Evolutionary conservation across 1,284 basidiomycete genomes (phyloP).

Genomic region (Amylostereum areolatum): DNA sequence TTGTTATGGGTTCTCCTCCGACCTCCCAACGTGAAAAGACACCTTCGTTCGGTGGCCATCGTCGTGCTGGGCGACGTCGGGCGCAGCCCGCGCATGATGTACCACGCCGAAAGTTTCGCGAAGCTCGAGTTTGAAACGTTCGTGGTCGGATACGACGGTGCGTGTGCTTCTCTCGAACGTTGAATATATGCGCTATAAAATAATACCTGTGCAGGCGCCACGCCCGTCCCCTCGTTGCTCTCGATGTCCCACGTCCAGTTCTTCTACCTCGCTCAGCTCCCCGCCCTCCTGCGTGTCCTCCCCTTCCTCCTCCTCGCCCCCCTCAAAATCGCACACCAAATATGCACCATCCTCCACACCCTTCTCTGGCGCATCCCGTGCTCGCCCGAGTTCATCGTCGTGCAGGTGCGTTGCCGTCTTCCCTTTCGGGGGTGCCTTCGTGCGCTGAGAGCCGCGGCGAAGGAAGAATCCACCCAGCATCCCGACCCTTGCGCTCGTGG

Average conservation of each 20-base stretch:
- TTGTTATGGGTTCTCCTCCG: conserved; percentile 5
- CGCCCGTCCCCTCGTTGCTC: conserved; percentile 64
- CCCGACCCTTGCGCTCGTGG: conserved; percentile 85
- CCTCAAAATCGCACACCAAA: conserved; percentile 73
- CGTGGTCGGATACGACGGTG: conserved; percentile 85
- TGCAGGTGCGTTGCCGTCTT: conserved; percentile 62
- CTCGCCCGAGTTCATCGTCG: conserved; percentile 82
- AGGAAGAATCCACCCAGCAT: conserved; percentile 93
- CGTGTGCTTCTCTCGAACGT: conserved; percentile 13
- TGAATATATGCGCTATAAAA: background rate
- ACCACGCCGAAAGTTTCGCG: conserved; percentile 91
- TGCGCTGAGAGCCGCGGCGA: conserved; percentile 7
- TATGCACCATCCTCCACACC: conserved; percentile 54
- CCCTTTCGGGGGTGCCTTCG: background rate
- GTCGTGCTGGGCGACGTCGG: conserved; percentile 96
- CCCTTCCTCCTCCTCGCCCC: conserved; percentile 81
- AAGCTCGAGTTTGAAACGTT: conserved; percentile 76
- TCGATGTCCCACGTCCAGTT: conserved; percentile 60
- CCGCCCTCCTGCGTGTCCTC: conserved; percentile 43
- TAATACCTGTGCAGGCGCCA: conserved; percentile 48
- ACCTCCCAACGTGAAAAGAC: conserved; percentile 24
- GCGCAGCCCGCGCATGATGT: conserved; percentile 97
- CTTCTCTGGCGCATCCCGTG: conserved; percentile 57
- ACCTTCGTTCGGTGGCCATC: conserved; percentile 70
- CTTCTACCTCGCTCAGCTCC: conserved; percentile 63